Base-by-base conservation (phyloP, 2,329 filamentous ascomycete genomes). In the Stagonosporopsis chrysanthemi region DNA sequence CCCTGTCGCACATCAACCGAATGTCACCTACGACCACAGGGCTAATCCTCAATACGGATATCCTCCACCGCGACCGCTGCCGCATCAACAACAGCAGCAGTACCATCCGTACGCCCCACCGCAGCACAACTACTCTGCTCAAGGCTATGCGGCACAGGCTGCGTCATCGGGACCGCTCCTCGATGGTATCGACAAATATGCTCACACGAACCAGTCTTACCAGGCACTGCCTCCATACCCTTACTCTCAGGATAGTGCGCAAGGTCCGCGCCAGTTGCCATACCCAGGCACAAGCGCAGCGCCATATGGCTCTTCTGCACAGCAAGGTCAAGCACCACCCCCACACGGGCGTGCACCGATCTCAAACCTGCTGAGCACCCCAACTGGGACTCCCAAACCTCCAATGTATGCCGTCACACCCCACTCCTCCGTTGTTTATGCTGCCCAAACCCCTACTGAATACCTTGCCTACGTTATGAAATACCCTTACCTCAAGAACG, bases 401-500 rank as follows among this genome's bases (percentile, higher is more conserved):
- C 66, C 71, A 73, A 77, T 73, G 72, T 76, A 75, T 70, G 73
- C 72, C 64, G 64, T 60, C 52, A 63, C 66, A 68, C 64, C 67
- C 66, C 66, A 68, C 56, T 76, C 75, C 64, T 75, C 74, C 49
- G 65, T 71, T 73, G 46, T 74, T 72, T 62, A 71, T 57, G 75
- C 76, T 66, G 68, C 61, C 63, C 75, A 65, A 65, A 63, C 63
- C 63, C 64, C 73, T 31, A 71, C 58, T 64, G 71, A 77, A 52
- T 81, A 80, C 60, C 62, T 81, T 62, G 67, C 72, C 64, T 77
- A 80, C 60, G 64, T 81, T 39, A 73, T 75, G 63, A 75, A 78
- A 54, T 81, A 80, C 58, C 79, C 79, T 11, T 81, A 81, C 62
- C 71, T 81, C 31, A 74, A 73, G 54, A 80, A 80, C 59, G 76